Evolutionary conservation across 768 basidiomycete species (phyloP), one percentile per base, ranked within the genome.

Genomic region (Kwoniella pini): DNA sequence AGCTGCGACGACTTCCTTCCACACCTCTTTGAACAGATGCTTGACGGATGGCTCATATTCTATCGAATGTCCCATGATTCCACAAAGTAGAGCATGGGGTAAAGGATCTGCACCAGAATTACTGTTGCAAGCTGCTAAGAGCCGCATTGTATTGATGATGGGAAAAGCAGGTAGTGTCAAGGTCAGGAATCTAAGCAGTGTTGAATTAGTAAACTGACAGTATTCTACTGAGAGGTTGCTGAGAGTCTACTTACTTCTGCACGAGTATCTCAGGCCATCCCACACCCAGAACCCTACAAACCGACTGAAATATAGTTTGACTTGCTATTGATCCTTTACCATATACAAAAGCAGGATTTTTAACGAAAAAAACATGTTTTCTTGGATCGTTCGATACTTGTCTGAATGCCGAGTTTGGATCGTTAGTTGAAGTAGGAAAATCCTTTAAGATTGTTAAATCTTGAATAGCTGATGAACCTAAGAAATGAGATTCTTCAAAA

Each of bases 381-480:
- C 46, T 17, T 17, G 46, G 46, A 48, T 48, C 46, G 6, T 48
- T 27, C 46, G 46, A 48, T 17, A 48, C 46, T 27, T 48, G 46
- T 48, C 46, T 21, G 17, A 48, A 48, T 24, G 46, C 33, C 19
- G 46, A 26, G 15, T 24, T 17, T 48, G 21, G 46, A 36, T 15
- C 33, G 7, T 36, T 27, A 6, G 6, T 17, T 7, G n/a, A 6
- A 9, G n/a, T 17, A 6, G 43, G 17, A n/a, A 24, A 15, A 13
- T 48, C 46, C n/a, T 13, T 48, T 15, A 48, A 24, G 13, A 48
- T 24, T 21, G 46, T 48, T 3, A 48, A 24, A 48, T 48, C 46
- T 48, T 48, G 46, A 12, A 48, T 48, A 13, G 46, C 46, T 48
- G 46, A 48, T 27, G 46, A 48, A 6, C 46, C 46, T 6, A 48